phyloP scores from a whole-genome alignment of 345 rosid genomes.

The Eucalyptus microcorys region DNA sequence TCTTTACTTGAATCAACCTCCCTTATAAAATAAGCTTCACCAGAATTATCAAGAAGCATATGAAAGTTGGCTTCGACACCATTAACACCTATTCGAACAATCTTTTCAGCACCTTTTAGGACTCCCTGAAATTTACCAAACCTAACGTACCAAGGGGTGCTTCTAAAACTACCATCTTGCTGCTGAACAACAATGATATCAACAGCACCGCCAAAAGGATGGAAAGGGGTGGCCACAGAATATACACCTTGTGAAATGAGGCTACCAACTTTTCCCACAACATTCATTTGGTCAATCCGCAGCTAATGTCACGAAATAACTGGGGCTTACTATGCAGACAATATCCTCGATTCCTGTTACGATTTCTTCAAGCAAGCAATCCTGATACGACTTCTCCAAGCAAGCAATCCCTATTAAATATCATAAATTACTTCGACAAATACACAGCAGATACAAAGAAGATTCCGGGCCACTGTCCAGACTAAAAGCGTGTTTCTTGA shows the following conservation, averaged over 20 bases:
- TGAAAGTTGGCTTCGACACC: constrained; percentile 71
- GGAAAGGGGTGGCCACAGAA: constrained; percentile 91
- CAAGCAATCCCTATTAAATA: neutral
- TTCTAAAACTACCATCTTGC: constrained; percentile 69
- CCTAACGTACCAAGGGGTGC: constrained; percentile 91
- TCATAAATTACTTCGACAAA: neutral
- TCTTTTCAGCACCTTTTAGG: constrained; percentile 76
- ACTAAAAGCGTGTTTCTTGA: neutral
- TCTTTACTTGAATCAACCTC: constrained; percentile 47
- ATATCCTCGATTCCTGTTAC: neutral
- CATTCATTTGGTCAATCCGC: constrained; percentile 45
- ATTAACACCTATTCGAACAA: constrained; percentile 66
- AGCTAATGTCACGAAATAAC: neutral
- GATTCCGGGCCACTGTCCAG: neutral
- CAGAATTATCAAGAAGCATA: constrained; percentile 90
- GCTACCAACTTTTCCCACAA: constrained; percentile 86
- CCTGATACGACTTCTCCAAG: neutral
- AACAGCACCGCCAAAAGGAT: constrained; percentile 95
- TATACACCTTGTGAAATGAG: constrained; percentile 77
- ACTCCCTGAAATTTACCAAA: constrained; percentile 97
- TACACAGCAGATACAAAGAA: neutral
- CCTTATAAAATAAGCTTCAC: constrained; percentile 78
- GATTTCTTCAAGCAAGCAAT: neutral
- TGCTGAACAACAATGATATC: constrained; percentile 88
- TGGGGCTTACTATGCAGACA: neutral